These are phyloP conservation scores for Penicillium sp. DNA, from an alignment of 2,329 filamentous ascomycete species.

Conservation along the genomic window DNA sequence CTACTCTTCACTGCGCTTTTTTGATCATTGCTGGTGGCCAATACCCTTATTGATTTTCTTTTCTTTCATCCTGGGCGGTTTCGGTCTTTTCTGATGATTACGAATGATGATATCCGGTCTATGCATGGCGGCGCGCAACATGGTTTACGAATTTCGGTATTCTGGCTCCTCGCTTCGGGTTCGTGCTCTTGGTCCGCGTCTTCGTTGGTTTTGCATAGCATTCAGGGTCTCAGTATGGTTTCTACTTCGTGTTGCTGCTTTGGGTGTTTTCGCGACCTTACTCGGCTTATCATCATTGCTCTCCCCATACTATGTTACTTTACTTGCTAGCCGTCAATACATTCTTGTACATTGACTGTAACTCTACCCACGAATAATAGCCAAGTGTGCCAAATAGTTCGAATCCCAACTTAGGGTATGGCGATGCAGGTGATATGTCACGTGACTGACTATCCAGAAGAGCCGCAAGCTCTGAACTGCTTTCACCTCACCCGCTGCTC, in stretches of 20 bases:
- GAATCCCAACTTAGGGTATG: too few species aligned
- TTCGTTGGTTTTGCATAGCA: slow-evolving; percentile 28
- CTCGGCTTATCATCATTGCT: slow-evolving; percentile 9
- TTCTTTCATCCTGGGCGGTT: slow-evolving; percentile 4
- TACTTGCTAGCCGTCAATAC: too few species aligned
- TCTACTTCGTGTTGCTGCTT: neutral
- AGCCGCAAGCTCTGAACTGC: neutral
- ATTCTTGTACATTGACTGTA: too few species aligned
- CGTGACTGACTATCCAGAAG: slow-evolving; percentile 4
- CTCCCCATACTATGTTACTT: too few species aligned
- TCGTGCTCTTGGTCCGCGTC: slow-evolving; percentile 26
- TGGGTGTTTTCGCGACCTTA: slow-evolving; percentile 3
- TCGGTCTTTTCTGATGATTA: slow-evolving; percentile 19
- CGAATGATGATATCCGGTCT: slow-evolving; percentile 29
- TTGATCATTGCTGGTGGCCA: slow-evolving; percentile 11
- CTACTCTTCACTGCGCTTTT: slow-evolving; percentile 7
- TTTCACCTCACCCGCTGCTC: slow-evolving; percentile 5
- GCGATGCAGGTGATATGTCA: neutral
- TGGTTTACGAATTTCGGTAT: slow-evolving; percentile 30
- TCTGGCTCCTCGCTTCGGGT: slow-evolving; percentile 27
- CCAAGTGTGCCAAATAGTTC: too few species aligned
- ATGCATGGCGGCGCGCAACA: slow-evolving; percentile 30
- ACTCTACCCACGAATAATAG: too few species aligned
- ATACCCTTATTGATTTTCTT: slow-evolving; percentile 21
- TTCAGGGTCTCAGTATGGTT: slow-evolving; percentile 25